Evolutionary conservation across 768 basidiomycete genomes (phyloP), one percentile per base, ranked within the genome.

Genomic region (Scleroderma bovista): DNA sequence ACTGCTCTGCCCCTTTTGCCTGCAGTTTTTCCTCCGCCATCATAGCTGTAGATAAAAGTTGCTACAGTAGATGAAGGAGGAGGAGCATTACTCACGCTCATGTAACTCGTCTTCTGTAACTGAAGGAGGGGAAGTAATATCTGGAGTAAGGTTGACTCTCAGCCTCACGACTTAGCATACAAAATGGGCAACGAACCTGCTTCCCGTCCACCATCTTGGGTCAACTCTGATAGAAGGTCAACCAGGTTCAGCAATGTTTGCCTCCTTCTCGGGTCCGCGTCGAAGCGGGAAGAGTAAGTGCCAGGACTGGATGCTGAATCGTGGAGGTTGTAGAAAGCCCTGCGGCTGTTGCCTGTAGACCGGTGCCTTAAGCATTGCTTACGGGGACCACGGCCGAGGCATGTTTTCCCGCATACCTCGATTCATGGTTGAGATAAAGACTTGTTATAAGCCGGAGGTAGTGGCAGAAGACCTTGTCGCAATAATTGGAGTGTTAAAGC

Each of bases 21-120:
- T 75, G 76, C 20, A 76, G 55, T 50, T 75, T 74, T 51, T 80
- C 79, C 46, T 80, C 76, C 38, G 72, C 70, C 34, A 69, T 72
- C 15, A 72, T 78, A 66, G 55, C 63, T 67, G 23, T 11, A 47
- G 52, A 38, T 46, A 47, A 36, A 17, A 23, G 12, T 61, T 44
- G 54, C 40, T 24, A 60, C 20, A 46, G 41, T 48, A 29, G 17
- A 23, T 40, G 15, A 32, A 19, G n/a, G n/a, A 41, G 56, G 24
- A 32, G 31, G 7, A 46, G 13, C 23, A 36, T 20, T 22, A 50
- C 54, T 57, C 50, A 49, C 49, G 72, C 71, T 65, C 55, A 71
- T 76, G 75, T 50, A 73, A 69, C 50, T 75, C 76, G 42, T 78
- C 77, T 37, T 78, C 75, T 48, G 60, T 56, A 38, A 62, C 58